Evolutionary conservation across 2,329 filamentous ascomycete genomes (phyloP), one percentile per base, ranked within the genome.

Genomic region (Fusarium sp.): DNA sequence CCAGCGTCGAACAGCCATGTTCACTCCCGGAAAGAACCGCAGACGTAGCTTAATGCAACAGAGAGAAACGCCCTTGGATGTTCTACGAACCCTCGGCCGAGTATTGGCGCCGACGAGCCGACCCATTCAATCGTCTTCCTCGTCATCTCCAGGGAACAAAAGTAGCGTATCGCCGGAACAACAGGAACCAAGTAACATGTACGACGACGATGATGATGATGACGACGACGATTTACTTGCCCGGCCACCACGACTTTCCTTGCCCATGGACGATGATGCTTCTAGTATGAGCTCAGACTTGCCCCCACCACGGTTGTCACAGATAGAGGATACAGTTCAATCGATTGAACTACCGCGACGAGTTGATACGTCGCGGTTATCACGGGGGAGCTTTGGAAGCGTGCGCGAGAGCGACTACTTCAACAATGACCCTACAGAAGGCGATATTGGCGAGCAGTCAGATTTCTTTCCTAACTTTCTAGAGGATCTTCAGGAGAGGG

Each of bases 341-440:
- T 89, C 88, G 3, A 83, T 91, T 28, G 89, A 91, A 77, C 73
- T 89, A 49, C 85, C 88, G 9, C 82, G 89, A 28, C 80, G 89
- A 49, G 84, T 83, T 17, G 73, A 81, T 46, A 81, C 77, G 5
- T 79, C 80, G 5, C 78, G 86, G 31, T 72, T 85, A 31, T 87
- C 85, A 13, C 77, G 88, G 57, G 85, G 83, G 3, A 89, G 85
- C 64, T 78, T 89, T 66, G 86, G 83, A 0, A 88, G 84, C 62
- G 77, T 83, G 54, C 80, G 84, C 24, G 81, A 85, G 74, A 90
- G 87, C 70, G 88, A 89, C 73, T 84, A 80, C 43, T 84, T 83
- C 54, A 75, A 78, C 22, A 69, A 70, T 26, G 76, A 83, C 19
- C 72, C 74, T 6, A 82, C 80, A 2, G 81, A 82, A 4, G 82